Conservation (phyloP, 2,329 filamentous ascomycete genomes). For the Incumbomyces lentus region DNA sequence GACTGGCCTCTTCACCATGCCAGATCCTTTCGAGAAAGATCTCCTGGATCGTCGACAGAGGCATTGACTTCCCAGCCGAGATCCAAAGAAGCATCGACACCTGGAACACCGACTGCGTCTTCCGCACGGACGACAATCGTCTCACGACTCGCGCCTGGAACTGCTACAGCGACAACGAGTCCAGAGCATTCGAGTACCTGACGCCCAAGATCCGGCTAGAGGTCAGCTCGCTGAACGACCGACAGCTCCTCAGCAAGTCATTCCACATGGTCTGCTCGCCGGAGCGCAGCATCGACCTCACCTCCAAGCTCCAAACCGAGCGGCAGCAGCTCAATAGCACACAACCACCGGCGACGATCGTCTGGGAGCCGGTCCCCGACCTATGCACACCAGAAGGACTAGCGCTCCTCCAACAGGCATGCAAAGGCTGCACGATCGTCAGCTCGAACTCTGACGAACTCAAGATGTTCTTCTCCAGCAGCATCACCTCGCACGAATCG, state of each 20-base stretch:
- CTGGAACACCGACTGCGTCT: conserved; percentile 65
- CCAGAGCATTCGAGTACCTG: conserved; percentile 70
- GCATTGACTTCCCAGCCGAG: conserved; percentile 68
- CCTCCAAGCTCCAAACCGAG: conserved; percentile 54
- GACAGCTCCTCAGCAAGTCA: conserved; percentile 59
- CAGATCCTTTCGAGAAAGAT: conserved; percentile 49
- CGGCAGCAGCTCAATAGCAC: conserved; percentile 30
- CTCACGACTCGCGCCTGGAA: conserved; percentile 90
- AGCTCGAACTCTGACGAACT: conserved; percentile 84
- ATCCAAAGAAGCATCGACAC: conserved; percentile 54
- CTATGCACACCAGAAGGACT: conserved; percentile 61
- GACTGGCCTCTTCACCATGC: conserved; percentile 66
- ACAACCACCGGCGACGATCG: conserved; percentile 57
- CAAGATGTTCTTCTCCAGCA: conserved; percentile 62
- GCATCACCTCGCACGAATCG: conserved; percentile 18
- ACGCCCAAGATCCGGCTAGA: conserved; percentile 79
- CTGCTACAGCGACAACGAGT: conserved; percentile 62
- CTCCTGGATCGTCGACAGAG: conserved; percentile 85
- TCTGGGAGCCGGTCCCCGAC: conserved; percentile 95
- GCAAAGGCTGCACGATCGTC: conserved; percentile 47
- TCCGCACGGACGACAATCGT: conserved; percentile 55
- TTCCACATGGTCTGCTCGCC: conserved; percentile 87
- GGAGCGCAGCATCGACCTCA: conserved; percentile 62
- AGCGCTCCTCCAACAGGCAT: conserved; percentile 42
- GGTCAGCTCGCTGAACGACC: conserved; percentile 55